These are phyloP conservation scores for Delonix regia DNA, from an alignment of 306 rosid genomes.

Conservation along the genomic window DNA sequence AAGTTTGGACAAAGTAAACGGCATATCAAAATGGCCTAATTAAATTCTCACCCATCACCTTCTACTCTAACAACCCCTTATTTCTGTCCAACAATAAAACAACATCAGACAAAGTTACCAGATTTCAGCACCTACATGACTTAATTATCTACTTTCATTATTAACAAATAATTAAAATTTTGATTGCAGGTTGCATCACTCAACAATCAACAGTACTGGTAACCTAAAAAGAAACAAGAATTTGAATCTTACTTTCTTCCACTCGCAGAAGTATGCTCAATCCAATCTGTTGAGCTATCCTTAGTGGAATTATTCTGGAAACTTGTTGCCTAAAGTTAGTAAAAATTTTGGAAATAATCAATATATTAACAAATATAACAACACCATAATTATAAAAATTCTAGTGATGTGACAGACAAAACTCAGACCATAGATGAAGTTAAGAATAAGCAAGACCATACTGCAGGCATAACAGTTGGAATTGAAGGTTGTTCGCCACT, in stretches of 20 bases:
- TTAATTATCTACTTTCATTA: background rate
- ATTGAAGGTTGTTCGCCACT: constrained; percentile 55
- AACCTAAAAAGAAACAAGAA: constrained; percentile 33
- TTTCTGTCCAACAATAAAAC: background rate
- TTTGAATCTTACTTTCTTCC: constrained; percentile 74
- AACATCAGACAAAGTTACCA: background rate
- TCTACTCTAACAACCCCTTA: constrained; percentile 20
- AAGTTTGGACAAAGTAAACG: background rate
- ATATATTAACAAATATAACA: background rate
- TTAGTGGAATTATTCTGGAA: constrained; percentile 42
- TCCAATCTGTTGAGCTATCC: constrained; percentile 74
- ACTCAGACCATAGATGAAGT: constrained; percentile 21
- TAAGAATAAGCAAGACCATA: constrained; percentile 43
- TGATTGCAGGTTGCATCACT: background rate
- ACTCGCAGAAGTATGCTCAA: constrained; percentile 79
- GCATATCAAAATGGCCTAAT: background rate
- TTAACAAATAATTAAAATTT: background rate
- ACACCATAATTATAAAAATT: background rate
- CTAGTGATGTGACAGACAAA: constrained; percentile 1
- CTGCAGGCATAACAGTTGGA: constrained; percentile 53
- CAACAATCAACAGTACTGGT: background rate
- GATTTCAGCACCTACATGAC: background rate
- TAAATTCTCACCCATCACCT: constrained; percentile 1
- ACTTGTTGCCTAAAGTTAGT: constrained; percentile 54
- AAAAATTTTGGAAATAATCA: constrained; percentile 3